Conservation (phyloP, 352 stramenopile genomes). For the Globisporangium apiculatum region DNA sequence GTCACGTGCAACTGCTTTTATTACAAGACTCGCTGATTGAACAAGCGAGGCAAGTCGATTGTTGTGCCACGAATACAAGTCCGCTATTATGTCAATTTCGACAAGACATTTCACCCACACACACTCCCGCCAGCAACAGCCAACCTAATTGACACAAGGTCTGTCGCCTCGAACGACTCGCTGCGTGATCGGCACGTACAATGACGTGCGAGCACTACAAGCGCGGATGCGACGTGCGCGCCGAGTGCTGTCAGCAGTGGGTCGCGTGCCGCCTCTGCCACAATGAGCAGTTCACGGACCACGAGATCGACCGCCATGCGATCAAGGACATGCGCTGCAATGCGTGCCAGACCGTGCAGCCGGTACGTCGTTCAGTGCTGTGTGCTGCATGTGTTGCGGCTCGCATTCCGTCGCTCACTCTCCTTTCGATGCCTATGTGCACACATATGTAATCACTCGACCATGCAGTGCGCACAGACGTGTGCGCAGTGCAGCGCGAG, state of each 20-base stretch:
- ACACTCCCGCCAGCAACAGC: too few species aligned
- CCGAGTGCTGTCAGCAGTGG: conserved; percentile 69
- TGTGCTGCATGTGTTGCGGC: neutral
- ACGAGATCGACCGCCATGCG: conserved; percentile 73
- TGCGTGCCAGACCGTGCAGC: conserved; percentile 47
- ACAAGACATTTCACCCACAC: too few species aligned
- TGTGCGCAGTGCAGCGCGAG: conserved; percentile 35
- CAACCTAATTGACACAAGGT: neutral
- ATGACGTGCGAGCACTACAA: conserved; percentile 51
- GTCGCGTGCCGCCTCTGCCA: conserved; percentile 72
- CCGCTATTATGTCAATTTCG: too few species aligned
- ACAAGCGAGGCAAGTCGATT: neutral
- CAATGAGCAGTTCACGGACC: conserved; percentile 40
- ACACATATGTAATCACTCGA: neutral
- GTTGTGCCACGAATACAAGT: neutral
- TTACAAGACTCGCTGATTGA: neutral
- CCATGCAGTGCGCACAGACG: conserved; percentile 37
- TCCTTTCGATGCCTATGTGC: too few species aligned
- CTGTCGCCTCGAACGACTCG: neutral
- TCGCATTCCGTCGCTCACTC: too few species aligned
- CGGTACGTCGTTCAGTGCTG: conserved; percentile 20
- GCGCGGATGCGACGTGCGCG: conserved; percentile 56
- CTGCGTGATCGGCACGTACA: neutral
- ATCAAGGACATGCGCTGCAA: conserved; percentile 66
- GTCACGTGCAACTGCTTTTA: neutral